Conservation (phyloP, 1,284 basidiomycete genomes). For the Agaricales sp. region DNA sequence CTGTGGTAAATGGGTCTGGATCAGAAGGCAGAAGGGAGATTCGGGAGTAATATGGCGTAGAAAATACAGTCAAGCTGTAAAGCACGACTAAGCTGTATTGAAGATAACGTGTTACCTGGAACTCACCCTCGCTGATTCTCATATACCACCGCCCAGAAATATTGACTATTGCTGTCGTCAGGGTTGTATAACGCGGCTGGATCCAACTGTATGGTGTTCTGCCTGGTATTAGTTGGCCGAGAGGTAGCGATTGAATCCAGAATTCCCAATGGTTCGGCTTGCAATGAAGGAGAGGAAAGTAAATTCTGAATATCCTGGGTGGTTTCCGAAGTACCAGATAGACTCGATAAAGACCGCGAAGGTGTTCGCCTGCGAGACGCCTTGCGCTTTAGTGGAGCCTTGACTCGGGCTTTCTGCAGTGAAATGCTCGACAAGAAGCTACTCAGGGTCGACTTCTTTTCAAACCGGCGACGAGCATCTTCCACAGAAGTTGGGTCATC, state of each 20-base stretch:
- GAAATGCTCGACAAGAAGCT: not conserved
- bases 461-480: not conserved
- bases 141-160: constrained; percentile 66
- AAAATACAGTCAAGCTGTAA: constrained; percentile 9
- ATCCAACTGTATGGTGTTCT: not conserved
- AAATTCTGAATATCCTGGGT: not conserved
- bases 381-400: not conserved
- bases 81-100: constrained; percentile 3
- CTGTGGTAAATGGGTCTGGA: constrained; percentile 59
- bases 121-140: constrained; percentile 74
- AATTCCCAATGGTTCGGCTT: not conserved
- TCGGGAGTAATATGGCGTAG: constrained; percentile 60
- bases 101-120: not conserved
- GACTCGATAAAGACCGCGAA: not conserved
- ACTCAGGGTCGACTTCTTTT: not conserved
- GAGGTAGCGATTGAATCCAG: not conserved
- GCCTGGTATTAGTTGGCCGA: not conserved
- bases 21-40: constrained; percentile 61
- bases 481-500: not conserved
- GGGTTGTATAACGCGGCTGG: not conserved
- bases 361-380: not conserved
- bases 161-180: constrained; percentile 22
- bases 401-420: not conserved
- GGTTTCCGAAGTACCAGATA: not conserved
- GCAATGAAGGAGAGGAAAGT: not conserved